These are phyloP conservation scores for Escovopsis sp. DNA, from an alignment of 2,329 filamentous ascomycete genomes.

Conservation along the genomic window DNA sequence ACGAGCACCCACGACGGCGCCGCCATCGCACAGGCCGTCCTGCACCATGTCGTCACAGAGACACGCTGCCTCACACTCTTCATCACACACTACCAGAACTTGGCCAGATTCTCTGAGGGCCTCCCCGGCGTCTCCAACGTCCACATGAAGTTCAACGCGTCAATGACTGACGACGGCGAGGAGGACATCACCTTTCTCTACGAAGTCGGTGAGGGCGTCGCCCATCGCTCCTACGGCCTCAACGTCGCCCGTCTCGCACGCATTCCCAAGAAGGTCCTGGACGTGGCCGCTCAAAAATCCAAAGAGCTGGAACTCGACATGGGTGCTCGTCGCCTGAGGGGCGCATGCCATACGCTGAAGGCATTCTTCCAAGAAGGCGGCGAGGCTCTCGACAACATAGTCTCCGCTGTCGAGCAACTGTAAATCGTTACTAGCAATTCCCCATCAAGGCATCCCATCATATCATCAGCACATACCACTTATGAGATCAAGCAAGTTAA, in stretches of 20 bases:
- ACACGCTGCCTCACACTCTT: constrained; percentile 72
- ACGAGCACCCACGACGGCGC: constrained; percentile 93
- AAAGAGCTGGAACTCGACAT: constrained; percentile 63
- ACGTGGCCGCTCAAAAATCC: constrained; percentile 67
- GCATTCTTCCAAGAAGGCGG: constrained; percentile 22
- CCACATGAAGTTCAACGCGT: constrained; percentile 71
- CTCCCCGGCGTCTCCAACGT: constrained; percentile 67
- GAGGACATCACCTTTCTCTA: constrained; percentile 90
- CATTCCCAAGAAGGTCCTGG: constrained; percentile 61
- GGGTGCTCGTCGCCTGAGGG: constrained; percentile 43
- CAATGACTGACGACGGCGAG: constrained; percentile 30
- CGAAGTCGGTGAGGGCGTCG: constrained; percentile 78
- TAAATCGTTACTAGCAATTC: constrained; percentile 15
- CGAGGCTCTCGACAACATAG: constrained; percentile 35
- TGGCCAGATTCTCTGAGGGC: constrained; percentile 53
- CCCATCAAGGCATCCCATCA: too few species aligned
- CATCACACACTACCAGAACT: constrained; percentile 92
- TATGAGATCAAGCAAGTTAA: neutral
- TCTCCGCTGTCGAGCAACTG: constrained; percentile 44
- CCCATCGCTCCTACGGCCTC: constrained; percentile 84
- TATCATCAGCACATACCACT: neutral
- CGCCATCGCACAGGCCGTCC: constrained; percentile 83
- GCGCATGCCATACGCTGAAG: constrained; percentile 26
- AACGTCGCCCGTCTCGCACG: constrained; percentile 83
- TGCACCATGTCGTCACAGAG: constrained; percentile 67